phyloP scores from a whole-genome alignment of 2,329 filamentous ascomycete species.

The Pseudophaeomoniella oleicola region DNA sequence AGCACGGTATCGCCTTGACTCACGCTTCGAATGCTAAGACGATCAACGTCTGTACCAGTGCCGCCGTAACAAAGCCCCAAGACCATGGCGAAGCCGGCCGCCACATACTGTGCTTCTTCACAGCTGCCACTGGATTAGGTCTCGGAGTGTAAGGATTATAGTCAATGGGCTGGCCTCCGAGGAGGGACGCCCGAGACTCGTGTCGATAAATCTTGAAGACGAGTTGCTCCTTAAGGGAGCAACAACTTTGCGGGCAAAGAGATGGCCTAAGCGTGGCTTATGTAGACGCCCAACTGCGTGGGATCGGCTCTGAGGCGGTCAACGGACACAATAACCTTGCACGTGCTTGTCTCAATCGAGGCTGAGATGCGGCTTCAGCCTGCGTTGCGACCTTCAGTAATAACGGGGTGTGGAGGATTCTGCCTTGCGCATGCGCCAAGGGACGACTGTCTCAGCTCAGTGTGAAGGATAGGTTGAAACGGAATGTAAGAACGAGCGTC shows the following conservation, averaged over 20 bases:
- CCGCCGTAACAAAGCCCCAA: constrained; percentile 64
- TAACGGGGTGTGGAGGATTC: not conserved
- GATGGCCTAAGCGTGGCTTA: not conserved
- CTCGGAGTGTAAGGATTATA: constrained; percentile 28
- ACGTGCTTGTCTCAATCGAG: too few species aligned
- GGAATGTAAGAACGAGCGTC: too few species aligned
- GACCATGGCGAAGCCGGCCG: constrained; percentile 77
- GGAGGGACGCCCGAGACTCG: constrained; percentile 42
- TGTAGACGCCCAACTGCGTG: not conserved
- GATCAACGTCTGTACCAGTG: constrained; percentile 61
- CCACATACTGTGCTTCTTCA: constrained; percentile 43
- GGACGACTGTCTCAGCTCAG: not conserved
- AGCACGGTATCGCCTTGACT: constrained; percentile 23
- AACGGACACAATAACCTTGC: too few species aligned
- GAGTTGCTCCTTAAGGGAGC: constrained; percentile 26
- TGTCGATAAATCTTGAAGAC: constrained; percentile 40
- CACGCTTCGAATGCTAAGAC: constrained; percentile 79
- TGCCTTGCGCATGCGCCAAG: not conserved
- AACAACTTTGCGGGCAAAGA: not conserved
- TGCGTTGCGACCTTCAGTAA: not conserved
- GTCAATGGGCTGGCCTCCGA: constrained; percentile 41
- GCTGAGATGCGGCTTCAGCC: too few species aligned
- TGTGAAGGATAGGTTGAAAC: not conserved
- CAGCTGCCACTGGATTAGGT: constrained; percentile 28
- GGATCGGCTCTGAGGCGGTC: not conserved